These are phyloP conservation scores for Lactifluus piperatus DNA, from an alignment of 768 basidiomycete species.

Conservation along the genomic window DNA sequence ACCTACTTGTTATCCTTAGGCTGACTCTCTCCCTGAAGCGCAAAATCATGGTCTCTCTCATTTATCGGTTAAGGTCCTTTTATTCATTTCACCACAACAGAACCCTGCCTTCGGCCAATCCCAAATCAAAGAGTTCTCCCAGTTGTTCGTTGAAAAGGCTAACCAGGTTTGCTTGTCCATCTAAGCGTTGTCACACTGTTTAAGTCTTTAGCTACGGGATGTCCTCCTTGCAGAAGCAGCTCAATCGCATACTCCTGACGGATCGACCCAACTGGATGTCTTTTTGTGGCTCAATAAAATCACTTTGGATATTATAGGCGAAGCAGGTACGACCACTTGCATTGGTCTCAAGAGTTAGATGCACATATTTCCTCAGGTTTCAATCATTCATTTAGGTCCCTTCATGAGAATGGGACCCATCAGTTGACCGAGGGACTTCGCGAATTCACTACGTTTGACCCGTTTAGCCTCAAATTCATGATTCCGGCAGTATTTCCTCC, in stretches of 20 bases:
- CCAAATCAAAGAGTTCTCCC: slow-evolving; percentile 6
- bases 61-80: not conserved
- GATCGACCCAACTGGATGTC: not conserved
- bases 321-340: slow-evolving; percentile 2
- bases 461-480: slow-evolving; percentile 5
- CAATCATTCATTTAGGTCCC: slow-evolving; percentile 11
- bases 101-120: slow-evolving; percentile 14
- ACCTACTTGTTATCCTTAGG: not conserved
- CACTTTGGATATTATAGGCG: slow-evolving; percentile 14
- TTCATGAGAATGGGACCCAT: not conserved
- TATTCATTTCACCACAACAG: slow-evolving; percentile 1
- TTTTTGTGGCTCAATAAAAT: slow-evolving; percentile 13
- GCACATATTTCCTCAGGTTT: not conserved
- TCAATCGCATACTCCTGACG: not conserved
- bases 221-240: not conserved
- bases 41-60: slow-evolving; percentile 8
- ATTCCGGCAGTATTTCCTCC: not conserved
- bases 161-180: slow-evolving; percentile 6
- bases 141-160: slow-evolving; percentile 15
- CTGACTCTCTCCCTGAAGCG: slow-evolving; percentile 3
- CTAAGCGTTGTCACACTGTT: not conserved
- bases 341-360: not conserved
- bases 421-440: slow-evolving; percentile 7
- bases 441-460: slow-evolving; percentile 3
- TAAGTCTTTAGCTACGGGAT: slow-evolving; percentile 4